Evolutionary conservation across 148 eudicot genomes (phyloP).

Genomic region (Vaccinium myrtillus): DNA sequence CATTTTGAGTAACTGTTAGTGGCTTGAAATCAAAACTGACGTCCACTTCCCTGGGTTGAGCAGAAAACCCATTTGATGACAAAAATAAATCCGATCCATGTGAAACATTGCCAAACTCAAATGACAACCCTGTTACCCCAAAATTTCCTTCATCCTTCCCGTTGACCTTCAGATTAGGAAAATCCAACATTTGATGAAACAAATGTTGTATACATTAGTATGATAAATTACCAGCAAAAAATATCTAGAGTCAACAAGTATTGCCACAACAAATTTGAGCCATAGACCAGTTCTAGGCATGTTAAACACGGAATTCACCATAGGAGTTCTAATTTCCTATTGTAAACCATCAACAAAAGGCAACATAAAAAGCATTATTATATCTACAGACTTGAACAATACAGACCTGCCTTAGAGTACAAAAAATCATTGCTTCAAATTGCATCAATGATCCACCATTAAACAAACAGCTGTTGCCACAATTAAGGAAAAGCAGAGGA

Average conservation of each 20-base stretch:
- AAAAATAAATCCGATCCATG: constrained; percentile 41
- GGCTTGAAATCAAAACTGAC: constrained; percentile 29
- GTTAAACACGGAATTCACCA: background rate
- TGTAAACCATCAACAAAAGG: background rate
- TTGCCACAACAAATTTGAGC: background rate
- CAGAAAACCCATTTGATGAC: constrained; percentile 23
- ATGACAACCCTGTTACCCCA: constrained; percentile 25
- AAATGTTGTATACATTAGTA: background rate
- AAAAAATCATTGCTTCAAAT: background rate
- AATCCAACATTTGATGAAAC: constrained; percentile 10
- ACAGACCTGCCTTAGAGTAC: constrained; percentile 32
- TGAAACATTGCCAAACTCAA: constrained; percentile 24
- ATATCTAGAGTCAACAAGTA: background rate
- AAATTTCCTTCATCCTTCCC: constrained; percentile 42
- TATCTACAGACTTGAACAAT: constrained; percentile 3
- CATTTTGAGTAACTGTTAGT: constrained; percentile 26
- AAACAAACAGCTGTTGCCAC: no score
- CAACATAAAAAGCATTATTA: background rate
- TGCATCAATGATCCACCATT: background rate
- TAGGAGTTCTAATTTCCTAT: background rate
- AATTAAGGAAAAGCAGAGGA: no score
- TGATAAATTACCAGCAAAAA: background rate
- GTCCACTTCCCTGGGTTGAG: constrained; percentile 23
- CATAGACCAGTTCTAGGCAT: background rate
- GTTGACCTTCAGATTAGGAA: constrained; percentile 23